phyloP scores from a whole-genome alignment of 345 rosid species.

The Salix arbutifolia region DNA sequence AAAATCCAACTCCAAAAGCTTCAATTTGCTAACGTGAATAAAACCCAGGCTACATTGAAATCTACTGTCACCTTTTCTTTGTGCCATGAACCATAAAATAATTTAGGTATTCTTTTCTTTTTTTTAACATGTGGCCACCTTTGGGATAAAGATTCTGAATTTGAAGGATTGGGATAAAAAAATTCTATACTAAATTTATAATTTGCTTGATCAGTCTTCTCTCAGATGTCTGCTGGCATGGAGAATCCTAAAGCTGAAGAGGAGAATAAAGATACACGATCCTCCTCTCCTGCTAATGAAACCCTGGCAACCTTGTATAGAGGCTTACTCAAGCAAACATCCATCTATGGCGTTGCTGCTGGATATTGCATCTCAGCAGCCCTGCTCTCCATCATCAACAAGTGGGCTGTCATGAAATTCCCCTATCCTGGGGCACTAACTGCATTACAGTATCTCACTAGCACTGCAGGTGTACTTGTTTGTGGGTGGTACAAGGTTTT shows the following conservation, averaged over 20 bases:
- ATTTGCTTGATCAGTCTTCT: not conserved
- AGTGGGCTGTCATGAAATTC: slow-evolving; percentile 96
- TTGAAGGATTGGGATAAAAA: not conserved
- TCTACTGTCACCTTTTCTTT: not conserved
- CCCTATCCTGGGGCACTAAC: slow-evolving; percentile 97
- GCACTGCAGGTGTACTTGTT: slow-evolving; percentile 73
- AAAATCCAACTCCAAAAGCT: not conserved
- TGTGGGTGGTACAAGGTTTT: slow-evolving; percentile 55
- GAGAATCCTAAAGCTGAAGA: slow-evolving; percentile 37
- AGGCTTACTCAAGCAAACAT: slow-evolving; percentile 49
- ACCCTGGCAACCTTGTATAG: slow-evolving; percentile 38
- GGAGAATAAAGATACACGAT: slow-evolving; percentile 17
- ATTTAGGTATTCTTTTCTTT: too few species aligned
- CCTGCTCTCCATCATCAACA: slow-evolving; percentile 89
- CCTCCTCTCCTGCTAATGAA: slow-evolving; percentile 10
- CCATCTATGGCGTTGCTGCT: slow-evolving; percentile 73
- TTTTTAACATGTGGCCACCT: not conserved
- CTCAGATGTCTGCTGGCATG: slow-evolving; percentile 33
- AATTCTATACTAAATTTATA: not conserved
- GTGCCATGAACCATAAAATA: too few species aligned
- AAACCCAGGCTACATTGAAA: not conserved
- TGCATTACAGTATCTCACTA: slow-evolving; percentile 84
- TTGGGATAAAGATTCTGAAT: not conserved
- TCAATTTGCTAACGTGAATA: not conserved
- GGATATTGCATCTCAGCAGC: slow-evolving; percentile 96